These are phyloP conservation scores for Silene noctiflora DNA, from an alignment of 179 eudicot genomes.

Conservation along the genomic window DNA sequence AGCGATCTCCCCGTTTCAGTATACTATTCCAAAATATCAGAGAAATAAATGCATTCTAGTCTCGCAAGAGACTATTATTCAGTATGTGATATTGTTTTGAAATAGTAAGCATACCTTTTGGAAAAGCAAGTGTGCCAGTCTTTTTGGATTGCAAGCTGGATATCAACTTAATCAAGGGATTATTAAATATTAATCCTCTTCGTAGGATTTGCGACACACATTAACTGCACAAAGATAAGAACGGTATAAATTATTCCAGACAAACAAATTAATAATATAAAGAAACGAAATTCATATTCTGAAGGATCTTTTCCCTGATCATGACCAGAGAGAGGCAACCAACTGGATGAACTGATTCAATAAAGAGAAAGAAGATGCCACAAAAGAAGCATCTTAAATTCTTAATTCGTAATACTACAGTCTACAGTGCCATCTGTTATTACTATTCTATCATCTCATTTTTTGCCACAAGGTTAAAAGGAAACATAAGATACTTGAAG, in stretches of 20 bases:
- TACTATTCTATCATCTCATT: not conserved
- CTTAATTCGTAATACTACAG: not conserved
- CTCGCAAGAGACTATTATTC: slow-evolving; percentile 2
- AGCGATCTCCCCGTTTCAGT: not conserved
- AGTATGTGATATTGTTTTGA: slow-evolving; percentile 16
- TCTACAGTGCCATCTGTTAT: not conserved
- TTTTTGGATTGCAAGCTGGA: slow-evolving; percentile 28
- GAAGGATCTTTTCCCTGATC: not conserved
- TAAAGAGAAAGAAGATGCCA: slow-evolving; percentile 5
- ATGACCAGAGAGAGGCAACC: slow-evolving; percentile 16
- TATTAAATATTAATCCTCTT: slow-evolving; percentile 16
- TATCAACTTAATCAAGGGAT: slow-evolving; percentile 22
- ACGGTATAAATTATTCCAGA: slow-evolving; percentile 18
- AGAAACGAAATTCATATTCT: slow-evolving; percentile 20
- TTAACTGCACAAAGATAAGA: slow-evolving; percentile 33
- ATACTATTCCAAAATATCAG: slow-evolving; percentile 8
- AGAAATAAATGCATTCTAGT: not conserved
- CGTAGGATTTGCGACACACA: slow-evolving; percentile 20
- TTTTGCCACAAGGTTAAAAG: slow-evolving; percentile 1
- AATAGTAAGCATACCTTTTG: slow-evolving; percentile 27
- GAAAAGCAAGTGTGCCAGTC: slow-evolving; percentile 27
- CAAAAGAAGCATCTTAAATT: slow-evolving; percentile 13
- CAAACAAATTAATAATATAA: slow-evolving; percentile 20
- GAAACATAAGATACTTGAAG: not conserved
- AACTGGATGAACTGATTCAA: slow-evolving; percentile 16